These are phyloP conservation scores for Sophora flavescens DNA, from an alignment of 306 rosid genomes.

Conservation along the genomic window DNA sequence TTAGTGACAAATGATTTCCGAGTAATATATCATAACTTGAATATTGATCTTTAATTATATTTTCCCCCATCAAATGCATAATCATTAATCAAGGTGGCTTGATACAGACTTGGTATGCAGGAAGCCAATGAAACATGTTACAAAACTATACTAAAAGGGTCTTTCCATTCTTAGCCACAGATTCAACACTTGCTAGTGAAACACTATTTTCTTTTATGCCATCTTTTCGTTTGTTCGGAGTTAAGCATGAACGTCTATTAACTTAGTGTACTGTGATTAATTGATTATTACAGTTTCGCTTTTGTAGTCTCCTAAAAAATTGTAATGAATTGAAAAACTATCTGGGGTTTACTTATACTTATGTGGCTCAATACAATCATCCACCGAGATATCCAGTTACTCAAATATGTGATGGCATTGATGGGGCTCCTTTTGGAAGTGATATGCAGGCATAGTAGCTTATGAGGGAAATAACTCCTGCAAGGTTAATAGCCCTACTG, in stretches of 20 bases:
- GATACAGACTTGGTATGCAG: not conserved
- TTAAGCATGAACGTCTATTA: not conserved
- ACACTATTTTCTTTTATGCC: not conserved
- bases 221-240: not conserved
- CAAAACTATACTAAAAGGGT: conserved; percentile 53
- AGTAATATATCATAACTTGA: conserved; percentile 13
- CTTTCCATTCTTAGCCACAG: conserved; percentile 62
- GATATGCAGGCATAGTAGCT: conserved; percentile 69
- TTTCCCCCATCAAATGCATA: not conserved
- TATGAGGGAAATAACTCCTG: conserved; percentile 54
- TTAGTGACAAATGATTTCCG: conserved; percentile 51
- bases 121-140: conserved; percentile 54
- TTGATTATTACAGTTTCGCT: not conserved
- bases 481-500: conserved; percentile 51
- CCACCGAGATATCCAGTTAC: conserved; percentile 70
- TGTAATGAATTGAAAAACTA: conserved; percentile 53
- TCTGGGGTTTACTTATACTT: conserved; percentile 22
- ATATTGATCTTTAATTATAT: not conserved
- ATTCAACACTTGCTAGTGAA: conserved; percentile 64
- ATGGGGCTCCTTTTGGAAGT: conserved; percentile 48
- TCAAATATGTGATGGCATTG: conserved; percentile 66
- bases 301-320: conserved; percentile 52
- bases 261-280: too few relatives aligned
- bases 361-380: conserved; percentile 67
- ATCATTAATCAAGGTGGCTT: not conserved